A percentile compares a stretch with the other conserved stretches of the same genome.
Evolutionary conservation across 352 stramenopile genomes (phyloP).

Genomic region (Pseudoperonospora humuli): DNA sequence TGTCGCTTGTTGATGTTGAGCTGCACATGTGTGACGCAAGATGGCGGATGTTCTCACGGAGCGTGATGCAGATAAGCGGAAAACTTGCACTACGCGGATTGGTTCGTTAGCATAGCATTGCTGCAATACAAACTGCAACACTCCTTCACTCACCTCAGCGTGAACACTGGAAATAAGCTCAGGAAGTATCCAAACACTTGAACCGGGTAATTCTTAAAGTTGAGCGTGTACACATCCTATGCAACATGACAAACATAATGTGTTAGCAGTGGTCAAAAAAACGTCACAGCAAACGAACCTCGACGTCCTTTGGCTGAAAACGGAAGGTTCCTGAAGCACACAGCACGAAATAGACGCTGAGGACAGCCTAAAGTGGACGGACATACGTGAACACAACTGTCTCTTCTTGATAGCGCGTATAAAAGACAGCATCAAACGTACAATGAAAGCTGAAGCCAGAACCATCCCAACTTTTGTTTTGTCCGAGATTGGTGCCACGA

Average conservation of each 20-base stretch:
- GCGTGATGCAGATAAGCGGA: constrained; percentile 79
- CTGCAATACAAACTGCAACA: background rate
- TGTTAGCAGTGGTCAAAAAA: constrained; percentile 8
- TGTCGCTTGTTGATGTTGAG: constrained; percentile 13
- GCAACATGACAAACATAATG: constrained; percentile 3
- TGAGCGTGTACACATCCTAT: constrained; percentile 86
- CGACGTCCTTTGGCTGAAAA: constrained; percentile 68
- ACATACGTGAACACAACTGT: background rate
- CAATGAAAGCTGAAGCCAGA: constrained; percentile 57
- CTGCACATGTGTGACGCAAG: constrained; percentile 44
- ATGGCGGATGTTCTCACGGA: constrained; percentile 77
- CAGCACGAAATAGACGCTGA: constrained; percentile 74
- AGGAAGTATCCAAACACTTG: constrained; percentile 81
- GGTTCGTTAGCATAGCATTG: constrained; percentile 11
- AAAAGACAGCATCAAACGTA: no score
- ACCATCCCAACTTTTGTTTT: constrained; percentile 66
- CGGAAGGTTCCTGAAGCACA: constrained; percentile 73
- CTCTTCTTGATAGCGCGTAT: no score
- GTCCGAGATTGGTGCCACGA: constrained; percentile 76
- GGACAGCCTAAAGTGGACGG: constrained; percentile 42
- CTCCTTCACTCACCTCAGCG: constrained; percentile 57
- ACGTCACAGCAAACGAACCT: constrained; percentile 32
- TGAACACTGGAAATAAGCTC: constrained; percentile 83
- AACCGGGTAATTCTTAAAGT: constrained; percentile 79
- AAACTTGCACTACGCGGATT: constrained; percentile 57